Conservation (phyloP, 345 rosid genomes). For the Raphanus raphanistrum region DNA sequence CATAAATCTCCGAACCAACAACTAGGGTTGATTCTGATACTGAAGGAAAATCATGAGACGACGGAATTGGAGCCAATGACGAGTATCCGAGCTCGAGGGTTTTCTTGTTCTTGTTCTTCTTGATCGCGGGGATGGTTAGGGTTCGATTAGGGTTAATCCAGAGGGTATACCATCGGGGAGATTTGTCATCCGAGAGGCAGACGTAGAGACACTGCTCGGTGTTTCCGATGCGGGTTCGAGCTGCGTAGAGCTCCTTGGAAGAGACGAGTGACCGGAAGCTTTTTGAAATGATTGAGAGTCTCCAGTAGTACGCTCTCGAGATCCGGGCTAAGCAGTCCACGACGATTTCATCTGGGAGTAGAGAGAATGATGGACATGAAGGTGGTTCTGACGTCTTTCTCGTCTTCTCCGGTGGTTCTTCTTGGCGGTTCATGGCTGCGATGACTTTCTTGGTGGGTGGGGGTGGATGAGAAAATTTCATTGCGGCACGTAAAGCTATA, state of each 20-base stretch:
- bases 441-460: too few relatives aligned
- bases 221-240: not conserved
- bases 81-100: not conserved
- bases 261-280: not conserved
- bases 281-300: not conserved
- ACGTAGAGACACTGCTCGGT: not conserved
- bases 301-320: not conserved
- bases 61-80: not conserved
- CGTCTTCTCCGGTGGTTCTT: not conserved
- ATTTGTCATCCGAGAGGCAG: not conserved
- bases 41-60: not conserved
- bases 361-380: not conserved
- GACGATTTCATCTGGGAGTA: not conserved
- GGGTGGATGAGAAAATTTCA: too few relatives aligned
- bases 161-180: not conserved
- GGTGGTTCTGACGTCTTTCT: not conserved
- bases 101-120: not conserved
- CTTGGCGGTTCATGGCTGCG: not conserved
- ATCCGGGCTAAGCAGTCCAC: not conserved
- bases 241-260: not conserved
- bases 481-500: too few relatives aligned
- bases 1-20: not conserved
- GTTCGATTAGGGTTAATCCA: not conserved
- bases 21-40: not conserved
- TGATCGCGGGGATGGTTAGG: not conserved